These are phyloP conservation scores for Colletotrichum nymphaeae DNA, from an alignment of 2,329 filamentous ascomycete species.

Conservation along the genomic window DNA sequence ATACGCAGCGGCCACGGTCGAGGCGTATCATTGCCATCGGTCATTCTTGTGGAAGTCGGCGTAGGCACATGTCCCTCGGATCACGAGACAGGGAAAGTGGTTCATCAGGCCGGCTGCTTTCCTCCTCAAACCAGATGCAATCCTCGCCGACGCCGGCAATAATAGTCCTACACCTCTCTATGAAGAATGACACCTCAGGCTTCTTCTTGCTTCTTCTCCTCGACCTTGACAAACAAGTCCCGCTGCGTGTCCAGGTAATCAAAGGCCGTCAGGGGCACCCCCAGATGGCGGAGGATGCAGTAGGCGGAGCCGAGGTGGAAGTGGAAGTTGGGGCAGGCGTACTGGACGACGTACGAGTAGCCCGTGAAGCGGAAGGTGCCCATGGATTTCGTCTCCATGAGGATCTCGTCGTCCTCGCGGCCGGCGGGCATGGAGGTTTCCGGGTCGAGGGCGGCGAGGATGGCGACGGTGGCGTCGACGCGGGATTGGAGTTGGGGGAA, in stretches of 20 bases:
- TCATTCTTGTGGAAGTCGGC: no score
- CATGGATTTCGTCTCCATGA: conserved; percentile 39
- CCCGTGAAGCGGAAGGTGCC: conserved; percentile 45
- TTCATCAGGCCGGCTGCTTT: no score
- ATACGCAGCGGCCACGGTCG: no score
- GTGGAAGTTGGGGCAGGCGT: conserved; percentile 67
- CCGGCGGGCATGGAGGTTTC: conserved; percentile 25
- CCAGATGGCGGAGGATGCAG: conserved; percentile 64
- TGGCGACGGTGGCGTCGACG: conserved; percentile 39
- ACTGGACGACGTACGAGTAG: conserved; percentile 54
- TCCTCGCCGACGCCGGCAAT: no score
- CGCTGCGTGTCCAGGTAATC: conserved; percentile 56
- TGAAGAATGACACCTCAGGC: background rate
- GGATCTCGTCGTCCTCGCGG: conserved; percentile 39
- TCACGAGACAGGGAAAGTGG: no score
- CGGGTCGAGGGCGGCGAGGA: conserved; percentile 44
- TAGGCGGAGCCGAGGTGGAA: conserved; percentile 71
- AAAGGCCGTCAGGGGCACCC: conserved; percentile 67
- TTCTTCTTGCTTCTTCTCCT: conserved; percentile 15
- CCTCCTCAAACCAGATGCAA: no score
- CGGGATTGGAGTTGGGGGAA: conserved; percentile 28
- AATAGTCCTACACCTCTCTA: background rate
- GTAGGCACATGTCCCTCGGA: no score
- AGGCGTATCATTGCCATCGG: no score
- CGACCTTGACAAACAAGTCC: conserved; percentile 18